These are phyloP conservation scores for Microsporum audouinii DNA, from an alignment of 2,329 filamentous ascomycete genomes.

Conservation along the genomic window DNA sequence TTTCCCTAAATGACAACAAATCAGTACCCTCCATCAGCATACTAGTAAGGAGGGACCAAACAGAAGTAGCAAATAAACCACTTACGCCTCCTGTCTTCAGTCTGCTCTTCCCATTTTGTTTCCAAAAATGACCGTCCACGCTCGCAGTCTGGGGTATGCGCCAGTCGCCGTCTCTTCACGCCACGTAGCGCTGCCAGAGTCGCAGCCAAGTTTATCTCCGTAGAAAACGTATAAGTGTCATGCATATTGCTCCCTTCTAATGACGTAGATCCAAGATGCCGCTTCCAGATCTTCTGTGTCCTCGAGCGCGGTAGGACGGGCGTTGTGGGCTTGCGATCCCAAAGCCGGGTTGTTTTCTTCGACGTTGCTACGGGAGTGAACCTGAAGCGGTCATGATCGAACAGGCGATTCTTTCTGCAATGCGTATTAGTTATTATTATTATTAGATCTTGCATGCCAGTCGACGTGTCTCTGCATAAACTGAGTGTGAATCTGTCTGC, in stretches of 20 bases:
- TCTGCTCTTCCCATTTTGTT: constrained; percentile 32
- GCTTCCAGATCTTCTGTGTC: constrained; percentile 38
- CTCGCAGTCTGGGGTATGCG: constrained; percentile 6
- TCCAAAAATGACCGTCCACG: constrained; percentile 29
- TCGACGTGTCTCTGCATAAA: background rate
- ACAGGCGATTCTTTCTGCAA: background rate
- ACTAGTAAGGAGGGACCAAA: background rate
- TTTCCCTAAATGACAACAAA: constrained; percentile 1
- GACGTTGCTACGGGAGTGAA: constrained; percentile 33
- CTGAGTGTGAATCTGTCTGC: background rate
- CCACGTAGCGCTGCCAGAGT: constrained; percentile 23
- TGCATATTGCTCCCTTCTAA: constrained; percentile 11
- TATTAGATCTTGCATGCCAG: background rate
- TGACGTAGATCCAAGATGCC: constrained; percentile 28
- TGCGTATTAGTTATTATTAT: background rate
- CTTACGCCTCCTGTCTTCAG: constrained; percentile 23
- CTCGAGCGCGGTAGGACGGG: constrained; percentile 30
- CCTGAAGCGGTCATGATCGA: constrained; percentile 19
- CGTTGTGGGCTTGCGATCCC: constrained; percentile 37
- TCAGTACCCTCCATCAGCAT: background rate
- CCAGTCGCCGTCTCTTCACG: constrained; percentile 28
- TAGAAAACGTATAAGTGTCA: constrained; percentile 17
- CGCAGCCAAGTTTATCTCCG: constrained; percentile 26
- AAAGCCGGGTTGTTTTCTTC: constrained; percentile 29
- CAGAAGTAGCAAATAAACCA: background rate